Evolutionary conservation across 495 filamentous ascomycete genomes (phyloP).

Genomic region (Astrothelium subdiscretum): DNA sequence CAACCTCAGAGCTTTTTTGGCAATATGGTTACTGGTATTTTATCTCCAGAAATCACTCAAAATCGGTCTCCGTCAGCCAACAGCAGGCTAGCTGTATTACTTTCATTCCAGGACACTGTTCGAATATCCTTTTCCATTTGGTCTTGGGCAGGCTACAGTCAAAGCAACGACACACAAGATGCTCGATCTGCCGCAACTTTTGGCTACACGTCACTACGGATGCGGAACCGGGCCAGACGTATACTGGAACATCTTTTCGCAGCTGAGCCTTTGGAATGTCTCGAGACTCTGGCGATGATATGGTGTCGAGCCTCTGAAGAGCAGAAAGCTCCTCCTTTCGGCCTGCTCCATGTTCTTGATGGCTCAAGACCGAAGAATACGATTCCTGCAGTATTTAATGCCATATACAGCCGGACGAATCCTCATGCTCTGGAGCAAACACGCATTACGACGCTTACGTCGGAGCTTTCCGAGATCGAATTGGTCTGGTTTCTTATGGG

Average conservation of each 20-base stretch:
- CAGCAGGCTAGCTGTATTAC: constrained; percentile 77
- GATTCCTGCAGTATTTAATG: constrained; percentile 93
- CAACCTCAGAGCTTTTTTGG: constrained; percentile 88
- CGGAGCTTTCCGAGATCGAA: constrained; percentile 67
- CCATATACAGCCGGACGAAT: constrained; percentile 88
- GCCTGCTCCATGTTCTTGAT: constrained; percentile 80
- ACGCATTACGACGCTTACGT: constrained; percentile 77
- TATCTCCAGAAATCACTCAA: constrained; percentile 66
- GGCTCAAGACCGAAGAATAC: constrained; percentile 85
- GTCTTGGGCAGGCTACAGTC: constrained; percentile 72
- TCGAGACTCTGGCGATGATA: constrained; percentile 78
- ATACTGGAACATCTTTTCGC: constrained; percentile 87
- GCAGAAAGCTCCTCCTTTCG: constrained; percentile 48
- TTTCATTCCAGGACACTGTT: constrained; percentile 95
- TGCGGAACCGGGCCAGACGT: constrained; percentile 77
- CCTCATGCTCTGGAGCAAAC: constrained; percentile 64
- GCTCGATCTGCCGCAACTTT: constrained; percentile 67
- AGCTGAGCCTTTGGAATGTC: constrained; percentile 86
- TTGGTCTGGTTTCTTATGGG: constrained; percentile 78
- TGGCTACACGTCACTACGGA: constrained; percentile 73
- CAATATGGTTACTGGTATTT: constrained; percentile 91
- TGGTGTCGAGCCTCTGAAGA: constrained; percentile 42
- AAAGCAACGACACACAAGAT: constrained; percentile 47
- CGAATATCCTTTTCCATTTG: constrained; percentile 85
- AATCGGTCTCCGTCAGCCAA: constrained; percentile 73